Evolutionary conservation across 345 rosid species (phyloP).

Genomic region (Bretschneidera sinensis): DNA sequence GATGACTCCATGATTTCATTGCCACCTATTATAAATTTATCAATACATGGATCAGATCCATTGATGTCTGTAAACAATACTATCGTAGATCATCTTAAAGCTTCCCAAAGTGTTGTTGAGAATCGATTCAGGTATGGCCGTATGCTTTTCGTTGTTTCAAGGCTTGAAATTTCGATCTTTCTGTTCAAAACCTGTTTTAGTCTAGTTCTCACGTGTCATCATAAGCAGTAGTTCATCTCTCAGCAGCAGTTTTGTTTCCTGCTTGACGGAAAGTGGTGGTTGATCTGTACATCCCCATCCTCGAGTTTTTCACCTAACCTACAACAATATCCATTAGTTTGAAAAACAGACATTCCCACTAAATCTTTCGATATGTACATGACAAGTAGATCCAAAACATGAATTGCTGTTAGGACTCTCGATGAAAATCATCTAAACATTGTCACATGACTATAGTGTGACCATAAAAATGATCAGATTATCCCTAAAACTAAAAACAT

Average conservation of each 20-base stretch:
- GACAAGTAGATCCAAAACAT: no score
- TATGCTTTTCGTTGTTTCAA: background rate
- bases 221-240: background rate
- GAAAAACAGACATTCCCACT: no score
- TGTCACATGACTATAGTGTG: no score
- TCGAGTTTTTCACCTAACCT: background rate
- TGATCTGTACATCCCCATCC: slow-evolving; percentile 1
- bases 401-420: no score
- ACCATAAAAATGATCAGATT: no score
- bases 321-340: background rate
- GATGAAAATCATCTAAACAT: no score
- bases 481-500: no score
- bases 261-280: background rate
- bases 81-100: slow-evolving; percentile 38
- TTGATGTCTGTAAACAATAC: slow-evolving; percentile 25
- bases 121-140: slow-evolving; percentile 68
- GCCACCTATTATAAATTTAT: slow-evolving; percentile 53
- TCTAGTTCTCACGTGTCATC: background rate
- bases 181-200: background rate
- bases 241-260: background rate
- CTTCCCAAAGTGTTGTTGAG: slow-evolving; percentile 48
- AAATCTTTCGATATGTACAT: no score
- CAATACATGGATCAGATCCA: slow-evolving; percentile 44
- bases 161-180: background rate
- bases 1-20: slow-evolving; percentile 39